A percentile compares a stretch with the other conserved stretches of the same genome.
phyloP scores from a whole-genome alignment of 208 protist species.

The Leishmania guyanensis region DNA sequence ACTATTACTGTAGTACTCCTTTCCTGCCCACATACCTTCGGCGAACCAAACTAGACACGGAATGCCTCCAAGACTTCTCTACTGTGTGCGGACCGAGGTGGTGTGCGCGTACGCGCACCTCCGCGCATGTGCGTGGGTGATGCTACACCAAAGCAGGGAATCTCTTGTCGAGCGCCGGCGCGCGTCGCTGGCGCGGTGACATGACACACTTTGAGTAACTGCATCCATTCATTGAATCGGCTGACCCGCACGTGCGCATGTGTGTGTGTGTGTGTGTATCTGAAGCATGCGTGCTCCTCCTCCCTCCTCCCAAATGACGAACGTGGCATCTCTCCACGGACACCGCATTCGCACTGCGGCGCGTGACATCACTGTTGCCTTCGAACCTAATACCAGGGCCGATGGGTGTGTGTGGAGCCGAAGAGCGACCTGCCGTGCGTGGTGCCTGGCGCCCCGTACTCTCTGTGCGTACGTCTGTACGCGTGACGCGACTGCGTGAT shows the following conservation, averaged over 20 bases:
- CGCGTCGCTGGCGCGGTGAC: conserved; percentile 30
- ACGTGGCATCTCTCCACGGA: conserved; percentile 22
- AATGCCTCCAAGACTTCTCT: too few relatives aligned
- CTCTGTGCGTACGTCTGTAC: not conserved
- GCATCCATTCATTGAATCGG: conserved; percentile 26
- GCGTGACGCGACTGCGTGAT: conserved; percentile 26
- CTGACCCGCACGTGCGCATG: not conserved
- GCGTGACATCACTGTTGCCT: conserved; percentile 19
- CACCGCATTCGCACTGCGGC: conserved; percentile 15
- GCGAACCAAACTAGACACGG: too few relatives aligned
- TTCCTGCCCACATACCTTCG: too few relatives aligned
- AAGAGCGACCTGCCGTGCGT: not conserved
- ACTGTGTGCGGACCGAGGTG: not conserved
- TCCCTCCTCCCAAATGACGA: conserved; percentile 8
- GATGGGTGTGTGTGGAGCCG: not conserved
- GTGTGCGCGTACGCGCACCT: not conserved
- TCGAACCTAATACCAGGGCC: conserved; percentile 25
- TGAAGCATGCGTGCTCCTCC: not conserved
- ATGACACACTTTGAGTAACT: conserved; percentile 43
- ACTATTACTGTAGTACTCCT: too few relatives aligned
- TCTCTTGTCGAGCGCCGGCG: conserved; percentile 42
- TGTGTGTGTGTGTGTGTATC: not conserved
- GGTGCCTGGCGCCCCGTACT: not conserved
- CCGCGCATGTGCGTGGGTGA: conserved; percentile 9
- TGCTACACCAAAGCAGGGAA: conserved; percentile 45